Base-by-base conservation (phyloP, 2,329 filamentous ascomycete species). In the Pezicula carpinea region DNA sequence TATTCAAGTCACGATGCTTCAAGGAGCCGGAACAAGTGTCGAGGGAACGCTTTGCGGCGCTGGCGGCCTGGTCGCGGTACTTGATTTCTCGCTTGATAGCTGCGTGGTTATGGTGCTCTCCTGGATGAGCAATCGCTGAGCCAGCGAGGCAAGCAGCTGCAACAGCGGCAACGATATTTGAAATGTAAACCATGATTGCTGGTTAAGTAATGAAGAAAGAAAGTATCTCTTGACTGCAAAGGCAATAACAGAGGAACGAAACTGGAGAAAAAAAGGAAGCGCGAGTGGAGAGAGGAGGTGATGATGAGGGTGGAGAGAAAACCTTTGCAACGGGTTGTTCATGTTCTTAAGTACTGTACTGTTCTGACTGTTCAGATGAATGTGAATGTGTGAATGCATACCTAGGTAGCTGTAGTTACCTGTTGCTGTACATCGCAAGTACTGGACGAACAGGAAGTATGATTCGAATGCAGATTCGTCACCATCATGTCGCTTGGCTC, bases 11-110 rank as follows among this genome's bases (percentile, higher is more conserved):
- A 36, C 67, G 63, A 31, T 58, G 56, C 54, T 66, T 64, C 19
- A 70, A 53, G 11, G 60, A 61, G 29, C 61, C 60, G 0, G 65
- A 58, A 38, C 68, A 70, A 51, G 64, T 57, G 22, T 62, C 59
- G 14, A 70, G 57, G 22, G 56, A 59, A 44, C 54, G 38, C 43
- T 54, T 56, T 31, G 49, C 53, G 21, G 48, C 52, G 2, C 43
- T 39, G 14, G 56, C 56, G 45, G 56, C 47, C 32, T 57, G 50
- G 34, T 59, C 42, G n/a, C 56, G 56, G 17, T 46, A 49, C 15
- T 38, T 41, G 44, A 59, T 46, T 19, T 59, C 46, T n/a, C 53
- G 49, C 46, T 57, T 59, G 32, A 59, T 49, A 14, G 43, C 22
- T 10, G 43, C 44, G 19, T 44, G 39, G 32, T 54, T 49, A 32